A percentile compares a stretch with the other conserved stretches of the same genome.
These are phyloP conservation scores for Cardamine resedifolia DNA, from an alignment of 345 rosid genomes.

Conservation along the genomic window DNA sequence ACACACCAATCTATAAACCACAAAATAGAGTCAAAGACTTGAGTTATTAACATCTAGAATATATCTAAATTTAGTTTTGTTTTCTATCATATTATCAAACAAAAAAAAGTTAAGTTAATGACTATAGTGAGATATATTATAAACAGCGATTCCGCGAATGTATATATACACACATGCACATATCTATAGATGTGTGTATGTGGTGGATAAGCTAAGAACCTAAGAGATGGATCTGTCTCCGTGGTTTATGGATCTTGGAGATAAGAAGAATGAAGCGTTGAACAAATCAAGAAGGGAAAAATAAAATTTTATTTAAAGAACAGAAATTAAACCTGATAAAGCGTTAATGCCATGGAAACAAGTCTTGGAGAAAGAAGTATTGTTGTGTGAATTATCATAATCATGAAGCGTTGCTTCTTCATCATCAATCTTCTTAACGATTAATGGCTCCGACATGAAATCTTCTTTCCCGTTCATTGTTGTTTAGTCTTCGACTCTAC, in stretches of 20 bases:
- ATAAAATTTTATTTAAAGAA: neutral
- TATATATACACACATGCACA: too few species aligned
- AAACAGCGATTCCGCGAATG: neutral
- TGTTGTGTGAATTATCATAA: conserved; percentile 27
- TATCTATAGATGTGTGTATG: neutral
- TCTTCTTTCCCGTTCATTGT: conserved; percentile 14
- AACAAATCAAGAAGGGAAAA: neutral
- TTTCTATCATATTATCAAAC: neutral
- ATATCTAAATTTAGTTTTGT: neutral
- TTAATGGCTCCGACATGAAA: conserved; percentile 35
- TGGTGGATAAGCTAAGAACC: conserved; percentile 30
- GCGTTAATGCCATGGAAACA: conserved; percentile 68
- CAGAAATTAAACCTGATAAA: conserved; percentile 52
- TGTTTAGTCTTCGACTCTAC: conserved; percentile 11
- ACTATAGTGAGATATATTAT: neutral
- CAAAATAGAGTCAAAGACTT: conserved; percentile 16
- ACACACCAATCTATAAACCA: conserved; percentile 19
- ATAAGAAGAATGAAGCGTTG: conserved; percentile 16
- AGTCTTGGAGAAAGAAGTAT: conserved; percentile 53
- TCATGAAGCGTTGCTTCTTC: conserved; percentile 34
- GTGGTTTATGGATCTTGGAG: conserved; percentile 13
- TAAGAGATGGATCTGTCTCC: conserved; percentile 1
- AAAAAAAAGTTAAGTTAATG: neutral
- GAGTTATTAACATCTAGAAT: conserved; percentile 1
- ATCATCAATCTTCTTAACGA: conserved; percentile 32